Evolutionary conservation across 495 filamentous ascomycete species (phyloP), one percentile per base, ranked within the genome.

Genomic region (Aspergillus hancockii): DNA sequence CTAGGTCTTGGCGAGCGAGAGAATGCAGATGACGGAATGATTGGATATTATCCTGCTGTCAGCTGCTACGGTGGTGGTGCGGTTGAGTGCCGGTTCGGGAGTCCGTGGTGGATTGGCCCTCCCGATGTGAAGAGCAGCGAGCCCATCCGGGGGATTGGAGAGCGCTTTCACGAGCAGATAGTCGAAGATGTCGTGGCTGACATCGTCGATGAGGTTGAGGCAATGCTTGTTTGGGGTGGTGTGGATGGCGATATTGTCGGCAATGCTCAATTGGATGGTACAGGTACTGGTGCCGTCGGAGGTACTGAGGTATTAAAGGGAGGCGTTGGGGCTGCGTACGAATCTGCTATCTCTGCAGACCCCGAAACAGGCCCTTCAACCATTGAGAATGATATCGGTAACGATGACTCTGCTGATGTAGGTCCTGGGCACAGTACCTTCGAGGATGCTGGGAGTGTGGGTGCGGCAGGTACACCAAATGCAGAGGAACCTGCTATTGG

Each of bases 1-100:
- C 78, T 86, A n/a, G 88, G 91, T 49, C 76, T 87, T 3, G 90
- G 90, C 10, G 90, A 90, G 13, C 81, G 95, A 21, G 89, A 92
- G 52, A 81, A 79, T 47, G 85, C 94, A 32, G 95, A 99, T 66
- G 95, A 99, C 65, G 93, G 93, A 23, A 89, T 90, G 79, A 79
- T 97, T 4, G 95, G 95, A 0, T 99, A 99, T 68, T 97, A 93
- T 69, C 95, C 95, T 0, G 92, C 93, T 21, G 85, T 98, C 18
- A 92, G 90, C 60, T 91, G 93, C 34, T 98, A 96, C 68, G 85
- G 89, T 22, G 93, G 93, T 40, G 95, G 93, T 28, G 90, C 93
- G 3, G 93, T 89, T 30, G 88, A 97, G 73, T 84, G 92, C 54
- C 97, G 97, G 66, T 95, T 98, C 65, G 91, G 92, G 5, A 90